phyloP scores from a whole-genome alignment of 768 basidiomycete species.

The Termitomyces sp. region DNA sequence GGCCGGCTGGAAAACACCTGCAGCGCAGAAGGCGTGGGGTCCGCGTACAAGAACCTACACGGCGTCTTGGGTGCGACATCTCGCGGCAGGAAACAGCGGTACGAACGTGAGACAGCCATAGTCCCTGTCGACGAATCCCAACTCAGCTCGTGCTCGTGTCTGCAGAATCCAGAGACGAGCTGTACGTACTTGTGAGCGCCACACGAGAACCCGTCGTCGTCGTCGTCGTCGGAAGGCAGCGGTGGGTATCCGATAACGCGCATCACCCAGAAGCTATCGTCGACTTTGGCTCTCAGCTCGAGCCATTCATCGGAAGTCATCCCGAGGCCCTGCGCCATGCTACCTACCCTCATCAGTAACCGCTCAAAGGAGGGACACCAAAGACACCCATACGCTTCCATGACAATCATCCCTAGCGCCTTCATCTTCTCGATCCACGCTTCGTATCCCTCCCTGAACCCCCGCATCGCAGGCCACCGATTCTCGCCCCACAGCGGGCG shows the following conservation, averaged over 20 bases:
- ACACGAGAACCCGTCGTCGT: conserved; percentile 76
- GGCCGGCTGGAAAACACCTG: conserved; percentile 67
- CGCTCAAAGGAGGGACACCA: no score
- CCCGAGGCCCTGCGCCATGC: conserved; percentile 79
- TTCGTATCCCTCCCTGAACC: conserved; percentile 61
- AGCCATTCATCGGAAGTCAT: conserved; percentile 67
- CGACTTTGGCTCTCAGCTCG: conserved; percentile 59
- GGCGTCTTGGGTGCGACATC: not conserved
- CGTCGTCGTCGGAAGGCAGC: conserved; percentile 60
- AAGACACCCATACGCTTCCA: conserved; percentile 58
- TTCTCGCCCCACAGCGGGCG: conserved; percentile 80
- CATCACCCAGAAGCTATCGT: conserved; percentile 90
- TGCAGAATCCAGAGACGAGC: no score
- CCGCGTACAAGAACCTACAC: conserved; percentile 72
- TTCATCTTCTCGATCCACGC: conserved; percentile 86
- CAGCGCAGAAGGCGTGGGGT: conserved; percentile 72
- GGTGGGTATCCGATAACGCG: conserved; percentile 88
- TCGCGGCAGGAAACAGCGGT: not conserved
- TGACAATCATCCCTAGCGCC: conserved; percentile 68
- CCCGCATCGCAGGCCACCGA: conserved; percentile 67
- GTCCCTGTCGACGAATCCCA: conserved; percentile 45
- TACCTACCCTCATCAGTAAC: no score
- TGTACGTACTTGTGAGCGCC: conserved; percentile 78
- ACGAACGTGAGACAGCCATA: conserved; percentile 86
- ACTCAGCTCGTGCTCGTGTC: no score